These are phyloP conservation scores for Monosporascus ibericus DNA, from an alignment of 2,329 filamentous ascomycete species.

Conservation along the genomic window DNA sequence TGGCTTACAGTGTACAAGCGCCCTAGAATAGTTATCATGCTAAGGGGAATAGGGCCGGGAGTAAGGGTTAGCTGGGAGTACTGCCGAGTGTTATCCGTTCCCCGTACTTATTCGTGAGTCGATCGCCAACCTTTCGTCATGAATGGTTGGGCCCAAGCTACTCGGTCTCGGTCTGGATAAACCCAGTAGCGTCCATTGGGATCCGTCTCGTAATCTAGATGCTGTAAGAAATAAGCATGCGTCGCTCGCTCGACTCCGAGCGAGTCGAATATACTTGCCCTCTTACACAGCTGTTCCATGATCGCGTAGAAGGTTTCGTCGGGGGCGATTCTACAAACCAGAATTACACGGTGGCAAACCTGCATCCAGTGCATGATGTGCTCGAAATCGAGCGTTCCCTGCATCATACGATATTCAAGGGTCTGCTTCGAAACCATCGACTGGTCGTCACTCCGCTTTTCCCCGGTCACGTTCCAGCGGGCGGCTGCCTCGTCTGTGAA, in stretches of 20 bases:
- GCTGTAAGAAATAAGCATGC: neutral
- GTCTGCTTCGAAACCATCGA: conserved; percentile 1
- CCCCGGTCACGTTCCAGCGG: conserved; percentile 3
- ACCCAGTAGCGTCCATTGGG: conserved; percentile 15
- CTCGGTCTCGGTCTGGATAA: conserved; percentile 35
- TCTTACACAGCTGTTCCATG: neutral
- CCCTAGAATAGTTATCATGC: no score
- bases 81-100: no score
- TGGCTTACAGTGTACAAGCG: no score
- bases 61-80: no score
- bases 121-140: conserved; percentile 10
- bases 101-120: conserved; percentile 2
- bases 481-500: neutral
- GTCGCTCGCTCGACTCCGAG: neutral
- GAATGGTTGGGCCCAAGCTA: conserved; percentile 15
- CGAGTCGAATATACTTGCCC: neutral
- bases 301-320: neutral
- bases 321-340: conserved; percentile 33
- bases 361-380: conserved; percentile 17
- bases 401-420: conserved; percentile 16
- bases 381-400: conserved; percentile 16
- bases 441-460: neutral
- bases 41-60: no score
- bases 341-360: conserved; percentile 9
- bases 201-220: neutral